Percentiles rank a stretch among this genome's conserved stretches.
phyloP scores from a whole-genome alignment of 2,329 filamentous ascomycete genomes.

The Blastomyces percursus region DNA sequence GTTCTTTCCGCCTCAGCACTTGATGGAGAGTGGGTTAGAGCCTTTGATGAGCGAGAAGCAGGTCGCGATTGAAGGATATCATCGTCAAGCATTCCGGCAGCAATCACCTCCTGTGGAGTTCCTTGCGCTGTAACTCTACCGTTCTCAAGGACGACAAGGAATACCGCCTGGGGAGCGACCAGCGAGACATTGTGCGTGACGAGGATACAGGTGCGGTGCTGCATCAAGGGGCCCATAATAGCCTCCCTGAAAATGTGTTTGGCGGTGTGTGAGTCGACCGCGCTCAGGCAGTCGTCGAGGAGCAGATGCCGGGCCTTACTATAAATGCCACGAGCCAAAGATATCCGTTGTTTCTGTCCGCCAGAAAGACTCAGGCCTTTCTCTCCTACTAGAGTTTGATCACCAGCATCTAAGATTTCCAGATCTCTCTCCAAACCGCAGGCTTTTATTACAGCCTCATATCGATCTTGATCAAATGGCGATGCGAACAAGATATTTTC shows the following conservation, averaged over 20 bases:
- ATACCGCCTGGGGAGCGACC: slow-evolving; percentile 67
- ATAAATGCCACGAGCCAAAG: slow-evolving; percentile 92
- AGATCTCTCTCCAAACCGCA: slow-evolving; percentile 87
- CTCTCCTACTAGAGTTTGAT: slow-evolving; percentile 88
- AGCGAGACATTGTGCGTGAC: slow-evolving; percentile 94
- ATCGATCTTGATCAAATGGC: slow-evolving; percentile 67
- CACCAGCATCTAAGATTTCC: slow-evolving; percentile 81
- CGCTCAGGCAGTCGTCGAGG: slow-evolving; percentile 89
- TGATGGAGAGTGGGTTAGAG: slow-evolving; percentile 63
- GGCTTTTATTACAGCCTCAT: slow-evolving; percentile 76
- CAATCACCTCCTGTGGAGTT: slow-evolving; percentile 63
- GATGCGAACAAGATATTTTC: slow-evolving; percentile 92
- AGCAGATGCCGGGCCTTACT: slow-evolving; percentile 84
- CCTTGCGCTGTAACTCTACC: slow-evolving; percentile 69
- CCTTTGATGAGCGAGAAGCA: slow-evolving; percentile 57
- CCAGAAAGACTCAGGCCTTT: slow-evolving; percentile 96
- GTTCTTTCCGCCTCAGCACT: slow-evolving; percentile 49
- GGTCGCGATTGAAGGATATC: slow-evolving; percentile 67
- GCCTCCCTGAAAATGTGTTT: slow-evolving; percentile 98
- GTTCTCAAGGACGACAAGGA: slow-evolving; percentile 78
- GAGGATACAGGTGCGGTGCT: slow-evolving; percentile 76
- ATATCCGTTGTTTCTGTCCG: slow-evolving; percentile 95
- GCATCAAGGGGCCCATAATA: slow-evolving; percentile 80
- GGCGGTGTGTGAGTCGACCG: slow-evolving; percentile 92
- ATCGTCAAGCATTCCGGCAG: slow-evolving; percentile 79